Conservation (phyloP, 169 alveolate species). For the Plasmodium gonderi region DNA sequence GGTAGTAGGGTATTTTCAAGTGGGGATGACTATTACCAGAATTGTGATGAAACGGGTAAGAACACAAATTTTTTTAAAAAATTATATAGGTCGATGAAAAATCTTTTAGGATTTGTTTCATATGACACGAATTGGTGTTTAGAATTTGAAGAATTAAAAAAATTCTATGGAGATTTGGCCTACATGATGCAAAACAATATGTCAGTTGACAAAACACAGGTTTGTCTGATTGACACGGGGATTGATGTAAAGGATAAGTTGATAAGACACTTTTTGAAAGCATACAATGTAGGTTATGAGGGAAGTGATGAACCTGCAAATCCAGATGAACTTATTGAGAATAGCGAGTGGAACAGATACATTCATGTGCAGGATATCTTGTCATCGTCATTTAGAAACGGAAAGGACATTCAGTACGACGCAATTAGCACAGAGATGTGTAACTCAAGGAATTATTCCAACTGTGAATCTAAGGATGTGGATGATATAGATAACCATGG, state of each 20-base stretch:
- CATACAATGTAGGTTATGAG: not conserved
- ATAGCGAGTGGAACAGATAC: not conserved
- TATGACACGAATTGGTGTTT: not conserved
- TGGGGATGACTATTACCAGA: not conserved
- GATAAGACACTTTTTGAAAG: not conserved
- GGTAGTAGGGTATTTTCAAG: not conserved
- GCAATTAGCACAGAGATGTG: constrained; percentile 4
- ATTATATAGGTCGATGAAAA: not conserved
- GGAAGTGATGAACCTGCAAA: not conserved
- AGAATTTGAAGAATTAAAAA: not conserved
- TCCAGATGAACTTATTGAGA: not conserved
- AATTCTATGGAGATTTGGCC: not conserved
- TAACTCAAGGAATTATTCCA: not conserved
- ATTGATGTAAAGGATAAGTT: not conserved
- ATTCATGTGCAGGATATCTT: not conserved
- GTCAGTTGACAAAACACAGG: constrained; percentile 9
- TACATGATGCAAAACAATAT: not conserved
- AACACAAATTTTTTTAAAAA: not conserved
- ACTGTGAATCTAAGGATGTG: constrained; percentile 6
- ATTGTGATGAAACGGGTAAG: not conserved
- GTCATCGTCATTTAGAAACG: not conserved
- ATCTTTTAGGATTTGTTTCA: not conserved
- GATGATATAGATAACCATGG: not conserved
- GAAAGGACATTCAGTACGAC: not conserved
- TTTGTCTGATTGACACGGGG: constrained; percentile 51